phyloP scores from a whole-genome alignment of 257 asterid species.

The Gentiana macrophylla region DNA sequence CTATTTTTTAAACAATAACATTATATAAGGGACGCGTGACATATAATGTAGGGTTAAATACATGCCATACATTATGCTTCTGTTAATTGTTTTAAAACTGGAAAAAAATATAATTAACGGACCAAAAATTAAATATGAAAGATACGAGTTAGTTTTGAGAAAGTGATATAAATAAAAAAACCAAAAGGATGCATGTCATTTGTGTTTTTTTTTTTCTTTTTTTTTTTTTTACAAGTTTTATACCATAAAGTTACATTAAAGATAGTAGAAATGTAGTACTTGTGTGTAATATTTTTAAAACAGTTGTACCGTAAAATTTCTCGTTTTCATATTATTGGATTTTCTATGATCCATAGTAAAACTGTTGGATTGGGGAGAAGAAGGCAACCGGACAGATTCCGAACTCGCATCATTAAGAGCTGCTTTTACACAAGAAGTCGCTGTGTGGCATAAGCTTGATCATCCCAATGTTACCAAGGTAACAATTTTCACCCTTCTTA shows the following conservation, averaged over 20 bases:
- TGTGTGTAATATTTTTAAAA: background rate
- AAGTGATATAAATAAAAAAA: no score
- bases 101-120: no score
- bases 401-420: constrained; percentile 66
- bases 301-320: background rate
- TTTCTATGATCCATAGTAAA: constrained; percentile 39
- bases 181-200: no score
- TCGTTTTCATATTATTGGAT: background rate
- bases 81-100: no score
- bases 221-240: background rate
- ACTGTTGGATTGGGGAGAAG: constrained; percentile 90
- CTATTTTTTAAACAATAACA: no score
- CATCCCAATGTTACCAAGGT: constrained; percentile 93
- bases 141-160: no score
- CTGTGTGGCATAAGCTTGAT: constrained; percentile 87
- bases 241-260: background rate
- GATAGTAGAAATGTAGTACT: background rate
- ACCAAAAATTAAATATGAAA: no score
- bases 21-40: no score
- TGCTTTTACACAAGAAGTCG: constrained; percentile 86
- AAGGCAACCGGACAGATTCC: constrained; percentile 73
- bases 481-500: background rate
- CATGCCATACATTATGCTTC: no score
- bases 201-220: background rate
- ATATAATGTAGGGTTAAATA: no score